A percentile compares a stretch with the other conserved stretches of the same genome.
phyloP scores from a whole-genome alignment of 2,329 filamentous ascomycete genomes.

The Macrophomina pseudophaseolina region DNA sequence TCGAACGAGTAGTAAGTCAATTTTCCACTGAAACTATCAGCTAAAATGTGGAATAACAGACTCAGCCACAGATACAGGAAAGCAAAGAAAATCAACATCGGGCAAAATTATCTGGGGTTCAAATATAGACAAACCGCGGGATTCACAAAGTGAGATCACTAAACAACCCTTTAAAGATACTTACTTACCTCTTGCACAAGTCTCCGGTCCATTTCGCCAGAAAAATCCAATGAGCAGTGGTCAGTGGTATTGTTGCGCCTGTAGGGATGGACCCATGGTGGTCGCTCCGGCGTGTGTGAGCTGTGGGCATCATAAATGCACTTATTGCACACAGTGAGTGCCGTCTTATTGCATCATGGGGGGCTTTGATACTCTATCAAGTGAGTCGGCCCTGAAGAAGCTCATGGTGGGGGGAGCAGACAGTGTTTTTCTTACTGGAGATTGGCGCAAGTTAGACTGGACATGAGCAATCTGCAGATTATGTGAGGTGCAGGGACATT shows the following conservation, averaged over 20 bases:
- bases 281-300: constrained; percentile 9
- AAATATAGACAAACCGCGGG: too few relatives aligned
- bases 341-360: not conserved
- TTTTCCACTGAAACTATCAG: too few relatives aligned
- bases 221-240: not conserved
- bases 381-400: too few relatives aligned
- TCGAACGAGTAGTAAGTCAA: too few relatives aligned
- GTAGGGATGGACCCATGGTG: constrained; percentile 17
- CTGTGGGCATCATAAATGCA: constrained; percentile 12
- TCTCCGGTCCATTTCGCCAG: not conserved
- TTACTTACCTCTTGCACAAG: not conserved
- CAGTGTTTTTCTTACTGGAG: too few relatives aligned
- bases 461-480: not conserved
- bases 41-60: too few relatives aligned
- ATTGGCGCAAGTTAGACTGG: not conserved
- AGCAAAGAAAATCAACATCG: too few relatives aligned
- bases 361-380: too few relatives aligned
- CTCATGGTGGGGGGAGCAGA: not conserved
- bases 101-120: too few relatives aligned
- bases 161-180: too few relatives aligned
- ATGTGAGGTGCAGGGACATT: not conserved
- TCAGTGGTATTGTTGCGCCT: constrained; percentile 6
- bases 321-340: not conserved
- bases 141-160: not conserved
- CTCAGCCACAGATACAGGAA: too few relatives aligned